These are phyloP conservation scores for Apium graveolens DNA, from an alignment of 129 eudicot species.

Conservation along the genomic window DNA sequence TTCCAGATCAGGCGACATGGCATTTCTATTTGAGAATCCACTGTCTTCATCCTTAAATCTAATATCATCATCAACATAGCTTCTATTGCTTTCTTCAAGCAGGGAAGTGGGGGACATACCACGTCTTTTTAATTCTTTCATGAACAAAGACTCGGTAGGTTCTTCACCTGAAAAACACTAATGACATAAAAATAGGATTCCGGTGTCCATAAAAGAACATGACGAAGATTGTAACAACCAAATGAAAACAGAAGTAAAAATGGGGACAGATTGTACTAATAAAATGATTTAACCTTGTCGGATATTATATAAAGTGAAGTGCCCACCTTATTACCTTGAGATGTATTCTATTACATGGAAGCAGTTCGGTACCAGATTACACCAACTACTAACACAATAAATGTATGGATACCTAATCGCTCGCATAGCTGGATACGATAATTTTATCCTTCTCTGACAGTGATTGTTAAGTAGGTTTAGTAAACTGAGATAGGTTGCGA, in stretches of 20 bases:
- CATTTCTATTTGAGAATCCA: slow-evolving; percentile 53
- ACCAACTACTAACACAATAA: neutral
- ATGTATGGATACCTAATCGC: neutral
- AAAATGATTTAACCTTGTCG: neutral
- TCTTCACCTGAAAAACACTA: slow-evolving; percentile 59
- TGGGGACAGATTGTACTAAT: neutral
- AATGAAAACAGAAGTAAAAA: neutral
- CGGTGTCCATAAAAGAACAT: neutral
- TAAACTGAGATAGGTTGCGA: neutral
- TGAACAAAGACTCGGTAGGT: slow-evolving; percentile 87
- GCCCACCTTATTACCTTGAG: neutral
- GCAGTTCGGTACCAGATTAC: neutral
- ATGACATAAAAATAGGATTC: neutral
- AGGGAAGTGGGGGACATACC: slow-evolving; percentile 86
- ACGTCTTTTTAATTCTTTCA: slow-evolving; percentile 79
- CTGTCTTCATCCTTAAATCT: slow-evolving; percentile 64
- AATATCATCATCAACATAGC: slow-evolving; percentile 41
- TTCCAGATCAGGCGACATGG: slow-evolving; percentile 54
- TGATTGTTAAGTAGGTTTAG: neutral
- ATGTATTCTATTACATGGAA: neutral
- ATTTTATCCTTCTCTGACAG: neutral
- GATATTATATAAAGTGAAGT: neutral
- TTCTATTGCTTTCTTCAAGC: slow-evolving; percentile 66
- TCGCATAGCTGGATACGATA: neutral
- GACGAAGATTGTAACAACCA: neutral